phyloP scores from a whole-genome alignment of 306 rosid species.

The Medicago lupulina region DNA sequence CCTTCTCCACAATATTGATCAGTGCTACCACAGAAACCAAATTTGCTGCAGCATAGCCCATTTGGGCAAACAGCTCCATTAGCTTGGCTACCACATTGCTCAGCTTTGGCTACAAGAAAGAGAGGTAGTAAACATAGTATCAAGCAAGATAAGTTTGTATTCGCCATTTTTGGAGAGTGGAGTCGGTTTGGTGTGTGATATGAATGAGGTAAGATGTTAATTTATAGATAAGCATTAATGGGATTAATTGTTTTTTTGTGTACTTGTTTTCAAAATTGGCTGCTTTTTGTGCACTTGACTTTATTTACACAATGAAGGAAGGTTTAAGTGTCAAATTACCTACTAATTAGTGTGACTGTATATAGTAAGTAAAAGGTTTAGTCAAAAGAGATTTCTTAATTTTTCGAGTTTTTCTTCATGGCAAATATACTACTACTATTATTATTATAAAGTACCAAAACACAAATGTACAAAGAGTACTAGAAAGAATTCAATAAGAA shows the following conservation, averaged over 20 bases:
- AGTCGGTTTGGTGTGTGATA: neutral
- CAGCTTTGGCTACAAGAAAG: conserved; percentile 35
- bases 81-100: conserved; percentile 63
- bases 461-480: no score
- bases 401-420: no score
- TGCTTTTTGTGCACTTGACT: neutral
- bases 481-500: no score
- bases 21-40: conserved; percentile 55
- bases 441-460: no score
- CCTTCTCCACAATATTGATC: conserved; percentile 32
- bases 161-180: conserved; percentile 19
- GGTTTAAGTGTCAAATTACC: neutral
- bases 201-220: neutral
- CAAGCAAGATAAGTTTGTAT: conserved; percentile 2
- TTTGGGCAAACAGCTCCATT: conserved; percentile 52
- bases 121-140: conserved; percentile 9
- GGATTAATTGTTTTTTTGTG: neutral
- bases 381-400: no score
- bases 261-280: conserved; percentile 11
- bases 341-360: no score
- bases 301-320: neutral
- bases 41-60: conserved; percentile 57
- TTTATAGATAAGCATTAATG: conserved; percentile 34
- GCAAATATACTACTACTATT: no score
- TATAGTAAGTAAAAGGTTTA: no score